A percentile compares a stretch with the other conserved stretches of the same genome.
Conservation (phyloP, 345 rosid genomes). For the Eucalyptus paniculata region DNA sequence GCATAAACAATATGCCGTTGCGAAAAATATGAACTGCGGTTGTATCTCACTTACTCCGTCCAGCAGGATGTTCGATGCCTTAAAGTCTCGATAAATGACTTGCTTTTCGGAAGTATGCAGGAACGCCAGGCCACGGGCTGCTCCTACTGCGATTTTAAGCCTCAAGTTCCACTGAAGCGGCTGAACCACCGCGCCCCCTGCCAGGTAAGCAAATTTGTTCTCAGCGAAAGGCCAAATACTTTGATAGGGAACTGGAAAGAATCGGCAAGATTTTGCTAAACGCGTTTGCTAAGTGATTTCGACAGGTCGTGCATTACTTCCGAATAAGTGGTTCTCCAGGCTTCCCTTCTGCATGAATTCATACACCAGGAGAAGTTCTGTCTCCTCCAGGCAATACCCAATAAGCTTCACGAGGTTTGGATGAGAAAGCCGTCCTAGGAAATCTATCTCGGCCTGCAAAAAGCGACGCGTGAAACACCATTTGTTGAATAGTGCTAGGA, state of each 20-base stretch:
- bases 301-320: slow-evolving; percentile 32
- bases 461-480: not conserved
- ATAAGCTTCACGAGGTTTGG: slow-evolving; percentile 77
- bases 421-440: slow-evolving; percentile 80
- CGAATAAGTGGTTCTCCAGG: slow-evolving; percentile 85
- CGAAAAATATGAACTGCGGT: not conserved
- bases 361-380: slow-evolving; percentile 71
- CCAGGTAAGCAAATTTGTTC: not conserved
- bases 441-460: slow-evolving; percentile 67
- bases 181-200: slow-evolving; percentile 74
- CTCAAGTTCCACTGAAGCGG: slow-evolving; percentile 72
- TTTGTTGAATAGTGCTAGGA: not conserved
- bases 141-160: slow-evolving; percentile 73
- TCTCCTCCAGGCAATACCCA: slow-evolving; percentile 80
- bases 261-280: not conserved
- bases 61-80: slow-evolving; percentile 84
- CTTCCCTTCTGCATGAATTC: slow-evolving; percentile 96
- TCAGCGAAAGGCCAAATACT: not conserved
- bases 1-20: not conserved
- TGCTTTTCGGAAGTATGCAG: slow-evolving; percentile 76
- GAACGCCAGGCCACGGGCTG: slow-evolving; percentile 71
- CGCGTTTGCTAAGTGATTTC: not conserved
- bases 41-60: slow-evolving; percentile 49
- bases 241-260: not conserved
- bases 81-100: slow-evolving; percentile 88